phyloP scores from a whole-genome alignment of 2,329 filamentous ascomycete species.

The Paracorniculantispora psalliotae region DNA sequence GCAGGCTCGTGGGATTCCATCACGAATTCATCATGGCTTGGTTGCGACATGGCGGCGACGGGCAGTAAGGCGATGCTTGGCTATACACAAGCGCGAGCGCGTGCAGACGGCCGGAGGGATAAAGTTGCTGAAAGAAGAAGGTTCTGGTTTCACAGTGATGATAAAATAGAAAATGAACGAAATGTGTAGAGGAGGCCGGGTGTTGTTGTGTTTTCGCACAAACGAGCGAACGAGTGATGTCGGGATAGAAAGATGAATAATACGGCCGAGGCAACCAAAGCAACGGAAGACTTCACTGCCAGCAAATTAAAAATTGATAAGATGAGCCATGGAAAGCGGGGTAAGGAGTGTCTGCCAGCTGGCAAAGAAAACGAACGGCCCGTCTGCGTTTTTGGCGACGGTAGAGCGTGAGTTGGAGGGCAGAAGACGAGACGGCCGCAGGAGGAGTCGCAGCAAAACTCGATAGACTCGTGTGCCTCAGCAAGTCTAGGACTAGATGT shows the following conservation, averaged over 20 bases:
- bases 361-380: slow-evolving; percentile 6
- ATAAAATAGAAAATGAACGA: too few relatives aligned
- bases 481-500: background rate
- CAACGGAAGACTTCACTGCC: background rate
- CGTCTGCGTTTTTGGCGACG: background rate
- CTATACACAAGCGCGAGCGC: background rate
- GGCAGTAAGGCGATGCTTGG: background rate
- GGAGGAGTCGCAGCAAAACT: background rate
- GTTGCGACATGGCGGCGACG: slow-evolving; percentile 2
- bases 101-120: background rate
- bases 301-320: background rate
- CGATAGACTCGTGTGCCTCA: background rate
- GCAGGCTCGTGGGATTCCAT: slow-evolving; percentile 14
- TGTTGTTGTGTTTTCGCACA: background rate
- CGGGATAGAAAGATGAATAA: background rate
- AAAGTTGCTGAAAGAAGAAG: too few relatives aligned
- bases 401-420: too few relatives aligned
- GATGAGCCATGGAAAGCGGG: background rate
- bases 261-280: background rate
- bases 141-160: too few relatives aligned
- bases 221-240: background rate
- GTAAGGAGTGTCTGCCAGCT: slow-evolving; percentile 8
- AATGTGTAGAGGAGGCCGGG: background rate
- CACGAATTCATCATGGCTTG: slow-evolving; percentile 14
- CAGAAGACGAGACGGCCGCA: background rate